These are phyloP conservation scores for Kurtzmaniella cleridarum DNA, from an alignment of 805 yeast genomes.

Conservation along the genomic window DNA sequence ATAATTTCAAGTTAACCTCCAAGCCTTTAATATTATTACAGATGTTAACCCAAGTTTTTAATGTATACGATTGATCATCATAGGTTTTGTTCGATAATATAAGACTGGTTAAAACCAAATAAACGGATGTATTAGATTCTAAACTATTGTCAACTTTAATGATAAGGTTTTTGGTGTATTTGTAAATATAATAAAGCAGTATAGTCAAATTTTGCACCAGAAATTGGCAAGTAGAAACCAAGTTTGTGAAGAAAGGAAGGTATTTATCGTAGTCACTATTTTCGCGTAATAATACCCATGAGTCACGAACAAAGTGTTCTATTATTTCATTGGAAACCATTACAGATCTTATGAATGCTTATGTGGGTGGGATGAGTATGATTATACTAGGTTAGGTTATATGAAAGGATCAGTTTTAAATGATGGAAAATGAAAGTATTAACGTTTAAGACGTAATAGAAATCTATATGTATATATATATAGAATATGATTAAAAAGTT, in stretches of 20 bases:
- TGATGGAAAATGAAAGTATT: no score
- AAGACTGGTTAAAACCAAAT: conserved; percentile 20
- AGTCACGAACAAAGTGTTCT: background rate
- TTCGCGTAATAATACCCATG: background rate
- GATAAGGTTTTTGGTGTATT: conserved; percentile 11
- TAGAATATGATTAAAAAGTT: no score
- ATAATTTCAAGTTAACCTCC: conserved; percentile 16
- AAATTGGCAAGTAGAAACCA: conserved; percentile 18
- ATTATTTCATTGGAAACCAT: no score
- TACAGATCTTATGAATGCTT: no score
- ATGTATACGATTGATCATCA: conserved; percentile 47
- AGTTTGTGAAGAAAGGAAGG: conserved; percentile 9
- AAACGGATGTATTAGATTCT: conserved; percentile 10
- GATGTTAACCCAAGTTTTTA: conserved; percentile 44
- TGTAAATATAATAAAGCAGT: conserved; percentile 20
- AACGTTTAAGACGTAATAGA: no score
- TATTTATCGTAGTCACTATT: conserved; percentile 4
- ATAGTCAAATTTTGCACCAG: conserved; percentile 17
- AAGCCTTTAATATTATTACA: conserved; percentile 10
- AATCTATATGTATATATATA: no score
- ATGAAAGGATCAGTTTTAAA: no score
- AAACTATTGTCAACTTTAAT: conserved; percentile 9
- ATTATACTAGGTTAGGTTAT: no score
- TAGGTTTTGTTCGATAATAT: conserved; percentile 36
- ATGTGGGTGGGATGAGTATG: no score